Base-by-base conservation (phyloP, 176 grass and related monocot species). In the Cenchrus purpureus region DNA sequence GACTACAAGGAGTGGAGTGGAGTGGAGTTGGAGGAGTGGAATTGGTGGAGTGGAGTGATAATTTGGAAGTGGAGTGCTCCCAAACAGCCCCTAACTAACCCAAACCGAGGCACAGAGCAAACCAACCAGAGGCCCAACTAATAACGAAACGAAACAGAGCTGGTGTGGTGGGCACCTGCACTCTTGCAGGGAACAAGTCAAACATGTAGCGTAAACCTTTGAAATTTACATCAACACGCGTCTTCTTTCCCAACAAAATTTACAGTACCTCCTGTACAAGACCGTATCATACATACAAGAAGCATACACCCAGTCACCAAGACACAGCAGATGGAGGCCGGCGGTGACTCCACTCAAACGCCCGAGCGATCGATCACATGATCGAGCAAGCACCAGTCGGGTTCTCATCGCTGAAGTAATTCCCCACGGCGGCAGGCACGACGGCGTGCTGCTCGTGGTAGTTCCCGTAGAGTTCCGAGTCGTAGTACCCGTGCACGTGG, bases 381-480 rank as follows among this genome's bases (percentile, higher is more conserved):
- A 98, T 40, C 3, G 87, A 90, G 68, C 95, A 98, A 42, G 87
- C 82, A 11, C 40, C 45, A 46, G 45, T 82, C 3, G 95, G 95
- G 77, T 98, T 98, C 2, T 98, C 93, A 19, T 95, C 95, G 14
- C 95, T 98, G 91, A 95, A 98, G 65, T 89, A 81, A 76, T 61
- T 82, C 1, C 49, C 49, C 32, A 73, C 82, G 57, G 50, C 83
- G 43, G 68, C 66, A 22, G 79, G 72, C 56, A 94, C 84, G 15
- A 82, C 46, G 56, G 80, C 51, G 17, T 16, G 77, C 45, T 86
- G 65, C 44, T 53, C 43, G 1, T 80, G 44, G 76, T 87, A 60
- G 84, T 89, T 77, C 12, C 93, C 91, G 29, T 95, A 78, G 10
- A 90, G 66, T 12, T 86, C 81, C 1, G 88, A 73, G 79, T 86